Base-by-base conservation (phyloP, 2,329 filamentous ascomycete species). In the Colletotrichum sp. region DNA sequence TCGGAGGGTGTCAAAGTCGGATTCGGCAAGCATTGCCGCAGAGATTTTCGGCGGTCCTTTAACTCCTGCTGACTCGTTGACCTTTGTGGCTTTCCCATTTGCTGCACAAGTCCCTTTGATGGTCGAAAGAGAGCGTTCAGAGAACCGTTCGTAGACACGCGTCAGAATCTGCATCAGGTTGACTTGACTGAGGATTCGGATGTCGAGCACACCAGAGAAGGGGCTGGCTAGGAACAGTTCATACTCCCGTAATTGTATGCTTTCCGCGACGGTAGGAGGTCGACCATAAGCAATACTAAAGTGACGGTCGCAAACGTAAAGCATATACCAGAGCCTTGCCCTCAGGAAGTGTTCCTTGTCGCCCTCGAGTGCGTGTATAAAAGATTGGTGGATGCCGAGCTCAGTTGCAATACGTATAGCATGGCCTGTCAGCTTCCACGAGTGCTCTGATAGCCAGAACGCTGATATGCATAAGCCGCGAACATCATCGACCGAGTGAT, bases 401-500 rank as follows among this genome's bases (percentile, higher is more conserved):
- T 91, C 90, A 1, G 90, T 91, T 2, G 89, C 90, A 67, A 91
- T 90, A 27, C 89, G 87, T 6, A 91, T 88, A 1, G 89, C 90
- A 78, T 90, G 88, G 2, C 91, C 91, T 1, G 89, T 91, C 2
- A 93, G 84, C 74, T 91, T 92, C 90, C 91, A 91, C 6, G 89
- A 90, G 6, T 91, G 83, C 16, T 93, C 91, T 3, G 90, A 90
- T 3, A 93, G 84, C 91, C 91, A 93, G 78, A 93, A 93, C 1
- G 91, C 90, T 3, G 89, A 91, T 30, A 93, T 89, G 74, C 90
- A 92, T 9, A 93, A 86, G 2, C 88, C 91, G 5, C 91, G 88
- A 25, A 93, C 87, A 74, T 90, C 89, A 72, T 93, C 91, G n/a
- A 91, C 82, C 34, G 87, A 89, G 71, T 92, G 89, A 30, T 90